A percentile compares a stretch with the other conserved stretches of the same genome.
Conservation (phyloP, 345 rosid species). For the Citrus unshiu region DNA sequence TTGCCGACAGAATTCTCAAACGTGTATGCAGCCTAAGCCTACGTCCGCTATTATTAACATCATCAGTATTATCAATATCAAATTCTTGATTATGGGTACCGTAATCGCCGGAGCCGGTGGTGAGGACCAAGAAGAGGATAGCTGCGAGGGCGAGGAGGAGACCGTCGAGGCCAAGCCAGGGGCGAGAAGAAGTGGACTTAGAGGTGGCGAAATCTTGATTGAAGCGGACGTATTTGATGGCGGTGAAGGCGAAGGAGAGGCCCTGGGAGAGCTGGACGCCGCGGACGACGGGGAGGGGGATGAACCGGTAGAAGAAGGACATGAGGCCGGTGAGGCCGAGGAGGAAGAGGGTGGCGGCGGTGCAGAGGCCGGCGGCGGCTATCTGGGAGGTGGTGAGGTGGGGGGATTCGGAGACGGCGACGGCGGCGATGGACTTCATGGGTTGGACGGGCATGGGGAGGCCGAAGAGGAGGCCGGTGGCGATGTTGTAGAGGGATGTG, state of each 20-base stretch:
- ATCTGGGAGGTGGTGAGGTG: constrained; percentile 63
- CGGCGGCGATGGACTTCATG: constrained; percentile 87
- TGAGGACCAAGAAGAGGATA: constrained; percentile 50
- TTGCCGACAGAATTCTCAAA: constrained; percentile 47
- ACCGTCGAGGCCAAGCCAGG: constrained; percentile 84
- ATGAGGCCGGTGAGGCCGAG: constrained; percentile 74
- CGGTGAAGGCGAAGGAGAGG: constrained; percentile 81
- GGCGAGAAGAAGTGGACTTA: constrained; percentile 52
- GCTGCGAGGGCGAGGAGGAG: constrained; percentile 57
- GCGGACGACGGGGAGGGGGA: constrained; percentile 89
- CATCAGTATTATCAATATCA: no score
- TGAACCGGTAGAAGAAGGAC: constrained; percentile 62
- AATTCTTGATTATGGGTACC: no score
- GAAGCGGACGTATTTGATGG: constrained; percentile 72
- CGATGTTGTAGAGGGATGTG: constrained; percentile 67
- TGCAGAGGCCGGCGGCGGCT: constrained; percentile 63
- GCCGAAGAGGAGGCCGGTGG: constrained; percentile 77
- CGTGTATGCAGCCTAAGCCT: constrained; percentile 24
- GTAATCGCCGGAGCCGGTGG: constrained; percentile 59
- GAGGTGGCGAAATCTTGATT: constrained; percentile 60
- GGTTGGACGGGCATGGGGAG: constrained; percentile 89
- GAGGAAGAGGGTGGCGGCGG: constrained; percentile 54
- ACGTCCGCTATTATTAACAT: neutral
- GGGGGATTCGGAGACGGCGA: constrained; percentile 66
- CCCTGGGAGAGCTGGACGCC: constrained; percentile 98